phyloP scores from a whole-genome alignment of 129 eudicot species.

The Centella asiatica region DNA sequence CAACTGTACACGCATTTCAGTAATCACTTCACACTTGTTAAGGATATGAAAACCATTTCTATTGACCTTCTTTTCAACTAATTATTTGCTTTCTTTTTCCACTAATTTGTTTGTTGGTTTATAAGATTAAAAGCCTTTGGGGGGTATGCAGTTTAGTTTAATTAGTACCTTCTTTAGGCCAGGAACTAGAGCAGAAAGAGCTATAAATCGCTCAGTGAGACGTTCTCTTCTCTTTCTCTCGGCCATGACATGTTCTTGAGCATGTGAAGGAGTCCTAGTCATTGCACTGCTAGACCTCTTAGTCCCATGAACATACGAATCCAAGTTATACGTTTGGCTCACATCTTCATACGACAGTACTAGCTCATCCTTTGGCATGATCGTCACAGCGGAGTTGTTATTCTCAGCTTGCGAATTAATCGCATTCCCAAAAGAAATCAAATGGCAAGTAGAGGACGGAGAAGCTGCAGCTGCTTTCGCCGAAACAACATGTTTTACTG shows the following conservation, averaged over 20 bases:
- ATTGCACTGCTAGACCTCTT: conserved; percentile 1
- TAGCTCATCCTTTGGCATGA: conserved; percentile 2
- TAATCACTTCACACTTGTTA: neutral
- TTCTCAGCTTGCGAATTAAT: neutral
- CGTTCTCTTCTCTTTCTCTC: conserved; percentile 54
- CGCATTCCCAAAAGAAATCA: conserved; percentile 18
- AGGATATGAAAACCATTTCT: no score
- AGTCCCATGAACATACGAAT: conserved; percentile 4
- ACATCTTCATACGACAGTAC: neutral
- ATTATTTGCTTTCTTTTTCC: no score
- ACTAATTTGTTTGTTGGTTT: no score
- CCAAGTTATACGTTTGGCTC: neutral
- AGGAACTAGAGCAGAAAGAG: conserved; percentile 54
- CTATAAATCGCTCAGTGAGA: conserved; percentile 43
- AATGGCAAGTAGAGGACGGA: conserved; percentile 7
- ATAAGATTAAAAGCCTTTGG: no score
- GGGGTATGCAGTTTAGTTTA: no score
- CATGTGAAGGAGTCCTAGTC: conserved; percentile 14
- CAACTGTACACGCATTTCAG: conserved; percentile 24
- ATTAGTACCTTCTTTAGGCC: conserved; percentile 59
- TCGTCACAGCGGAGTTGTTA: neutral
- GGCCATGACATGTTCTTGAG: conserved; percentile 41
- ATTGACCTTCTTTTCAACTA: no score
- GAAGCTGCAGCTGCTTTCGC: neutral
- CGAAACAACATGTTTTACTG: neutral